Conservation (phyloP, 305 asterid genomes). For the Rubia tinctorum region DNA sequence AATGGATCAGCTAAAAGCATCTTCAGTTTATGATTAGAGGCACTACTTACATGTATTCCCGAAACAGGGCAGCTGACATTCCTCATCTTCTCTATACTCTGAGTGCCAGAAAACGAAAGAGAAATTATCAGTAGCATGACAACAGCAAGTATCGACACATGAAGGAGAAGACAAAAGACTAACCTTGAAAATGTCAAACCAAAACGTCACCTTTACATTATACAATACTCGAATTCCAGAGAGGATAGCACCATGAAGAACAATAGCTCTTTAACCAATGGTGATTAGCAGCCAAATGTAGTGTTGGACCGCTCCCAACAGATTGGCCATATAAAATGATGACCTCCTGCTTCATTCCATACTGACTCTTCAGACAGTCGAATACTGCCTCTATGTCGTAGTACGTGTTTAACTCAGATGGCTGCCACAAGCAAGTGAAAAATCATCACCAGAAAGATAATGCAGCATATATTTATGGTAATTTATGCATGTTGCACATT, state of each 20-base stretch:
- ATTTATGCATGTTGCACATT: neutral
- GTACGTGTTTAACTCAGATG: slow-evolving; percentile 95
- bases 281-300: slow-evolving; percentile 78
- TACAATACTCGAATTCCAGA: slow-evolving; percentile 94
- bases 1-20: slow-evolving; percentile 4
- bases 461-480: neutral
- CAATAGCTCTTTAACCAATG: slow-evolving; percentile 80
- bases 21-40: slow-evolving; percentile 8
- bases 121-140: neutral
- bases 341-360: slow-evolving; percentile 89
- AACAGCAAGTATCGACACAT: neutral
- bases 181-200: slow-evolving; percentile 99
- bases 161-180: slow-evolving; percentile 14
- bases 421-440: slow-evolving; percentile 44
- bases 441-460: slow-evolving; percentile 17
- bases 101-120: slow-evolving; percentile 18
- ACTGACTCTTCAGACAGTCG: slow-evolving; percentile 72
- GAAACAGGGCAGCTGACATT: slow-evolving; percentile 89
- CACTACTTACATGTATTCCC: slow-evolving; percentile 84
- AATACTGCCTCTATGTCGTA: slow-evolving; percentile 91
- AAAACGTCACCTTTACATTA: slow-evolving; percentile 93
- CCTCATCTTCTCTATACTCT: slow-evolving; percentile 95
- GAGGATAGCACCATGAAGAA: slow-evolving; percentile 97
- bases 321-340: slow-evolving; percentile 93
- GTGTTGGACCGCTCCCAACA: slow-evolving; percentile 95